Base-by-base conservation (phyloP, 352 stramenopile genomes). In the Globisporangium emineosum region DNA sequence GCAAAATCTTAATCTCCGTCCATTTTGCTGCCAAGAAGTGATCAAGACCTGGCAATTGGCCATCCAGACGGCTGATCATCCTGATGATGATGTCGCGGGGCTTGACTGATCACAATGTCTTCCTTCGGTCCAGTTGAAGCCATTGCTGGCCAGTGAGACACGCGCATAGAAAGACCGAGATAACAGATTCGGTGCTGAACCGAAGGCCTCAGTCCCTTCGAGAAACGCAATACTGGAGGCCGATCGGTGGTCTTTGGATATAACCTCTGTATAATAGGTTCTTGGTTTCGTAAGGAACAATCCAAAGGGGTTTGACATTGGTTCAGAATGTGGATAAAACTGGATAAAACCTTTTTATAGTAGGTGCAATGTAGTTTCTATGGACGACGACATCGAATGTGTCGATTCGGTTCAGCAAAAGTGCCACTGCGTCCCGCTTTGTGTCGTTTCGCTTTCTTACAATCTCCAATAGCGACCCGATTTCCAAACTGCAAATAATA, bases 61-160 rank as follows among this genome's bases (percentile, higher is more conserved):
- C n/a, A n/a, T n/a, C n/a, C n/a, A n/a, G n/a, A n/a, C n/a, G n/a
- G n/a, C n/a, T n/a, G n/a, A n/a, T n/a, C n/a, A n/a, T n/a, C n/a
- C n/a, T 53, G 47, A 53, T 53, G 47, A 53, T n/a, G 47, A 23
- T n/a, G 30, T 17, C 19, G 47, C 1, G 21, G 12, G 19, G n/a
- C 29, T 6, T 27, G 19, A 52, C 45, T 52, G 6, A 30, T 52
- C 37, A 43, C 37, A 15, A 43, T 15, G 15, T 47, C 40, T 47
- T 47, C n/a, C 40, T 51, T 51, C 43, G 43, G 51, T 52, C 51
- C 60, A 66, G 60, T 60, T 66, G 60, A 66, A 66, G 60, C 60
- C 60, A 66, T 60, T 66, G 8, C 17, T 40, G 40, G 5, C 7
- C 19, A 27, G 19, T 62, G 57, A 13, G 55, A 60, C 55, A 60